Base-by-base conservation (phyloP, 805 yeast genomes). In the Candida awuae region DNA sequence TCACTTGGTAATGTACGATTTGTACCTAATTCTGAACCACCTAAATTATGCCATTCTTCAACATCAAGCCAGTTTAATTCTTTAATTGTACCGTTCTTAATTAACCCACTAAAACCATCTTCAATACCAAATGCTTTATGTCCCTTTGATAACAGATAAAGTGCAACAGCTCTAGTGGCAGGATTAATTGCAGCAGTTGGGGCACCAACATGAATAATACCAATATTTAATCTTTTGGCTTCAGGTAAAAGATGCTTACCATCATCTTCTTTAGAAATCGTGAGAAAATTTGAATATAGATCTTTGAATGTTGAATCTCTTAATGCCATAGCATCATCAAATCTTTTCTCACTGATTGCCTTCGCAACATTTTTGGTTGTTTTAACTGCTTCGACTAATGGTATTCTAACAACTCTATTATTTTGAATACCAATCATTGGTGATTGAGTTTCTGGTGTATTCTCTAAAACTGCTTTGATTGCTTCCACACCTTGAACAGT, bases 401-500 rank as follows among this genome's bases (percentile, higher is more conserved):
- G 86, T 55, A 74, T 77, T 50, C 96, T 75, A 34, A 81, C 81
- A 51, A 92, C 77, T 59, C 85, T 82, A 66, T 88, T 90, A 60
- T 87, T 96, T 44, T 72, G 68, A 51, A 90, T 74, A 39, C 94
- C 94, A 62, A 92, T 92, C 76, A 92, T 76, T 39, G 97, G 97
- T 9, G 95, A 84, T 29, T 97, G 97, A 4, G 90, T 83, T 1
- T 77, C 81, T 21, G 96, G 95, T 8, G 94, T 85, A 39, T 82
- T 68, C 38, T 82, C 87, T 51, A 92, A 68, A 15, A 92, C 90
- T 2, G 97, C 97, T 44, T 82, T 80, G 16, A 92, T 94, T 8
- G 98, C 97, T 53, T 87, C 97, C 30, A 90, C 96, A 63, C 97
- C 98, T 68, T 92, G 98, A 50, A 90, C 61, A 14, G 98, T 90